A percentile compares a stretch with the other conserved stretches of the same genome.
Evolutionary conservation across 2,329 filamentous ascomycete genomes (phyloP).

Genomic region (Alternaria brassicicola): DNA sequence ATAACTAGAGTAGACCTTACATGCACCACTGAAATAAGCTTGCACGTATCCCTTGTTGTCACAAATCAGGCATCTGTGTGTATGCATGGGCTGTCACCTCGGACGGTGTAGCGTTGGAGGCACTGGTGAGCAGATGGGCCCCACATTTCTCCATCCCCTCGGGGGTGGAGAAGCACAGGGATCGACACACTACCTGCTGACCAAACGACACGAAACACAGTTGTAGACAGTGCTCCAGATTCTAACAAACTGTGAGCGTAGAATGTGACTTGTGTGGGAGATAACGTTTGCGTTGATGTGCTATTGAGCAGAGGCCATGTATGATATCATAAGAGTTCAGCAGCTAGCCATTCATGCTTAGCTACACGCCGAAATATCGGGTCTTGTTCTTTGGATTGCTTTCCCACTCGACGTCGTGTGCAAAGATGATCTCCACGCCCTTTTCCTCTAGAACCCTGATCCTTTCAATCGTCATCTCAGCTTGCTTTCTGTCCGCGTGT

Average conservation of each 20-base stretch:
- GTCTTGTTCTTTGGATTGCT: conserved; percentile 41
- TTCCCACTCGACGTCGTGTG: conserved; percentile 60
- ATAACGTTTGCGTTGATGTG: not conserved
- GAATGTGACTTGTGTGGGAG: not conserved
- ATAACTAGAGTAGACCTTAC: too few species aligned
- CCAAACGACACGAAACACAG: not conserved
- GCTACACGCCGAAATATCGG: conserved; percentile 35
- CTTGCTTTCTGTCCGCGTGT: conserved; percentile 56
- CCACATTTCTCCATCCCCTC: conserved; percentile 16
- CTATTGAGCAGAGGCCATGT: not conserved
- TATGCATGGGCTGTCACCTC: not conserved
- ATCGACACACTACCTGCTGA: not conserved
- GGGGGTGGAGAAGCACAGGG: conserved; percentile 14
- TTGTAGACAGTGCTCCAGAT: not conserved
- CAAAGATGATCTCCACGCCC: conserved; percentile 59
- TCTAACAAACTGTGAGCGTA: not conserved
- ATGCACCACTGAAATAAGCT: not conserved
- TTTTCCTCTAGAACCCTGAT: conserved; percentile 50
- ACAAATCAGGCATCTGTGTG: not conserved
- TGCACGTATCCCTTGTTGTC: not conserved
- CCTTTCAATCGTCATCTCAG: conserved; percentile 53
- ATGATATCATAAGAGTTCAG: not conserved
- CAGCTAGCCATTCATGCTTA: not conserved
- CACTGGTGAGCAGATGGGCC: conserved; percentile 4
- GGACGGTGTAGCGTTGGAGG: conserved; percentile 2